phyloP scores from a whole-genome alignment of 345 rosid genomes.

The Clausena lansium region DNA sequence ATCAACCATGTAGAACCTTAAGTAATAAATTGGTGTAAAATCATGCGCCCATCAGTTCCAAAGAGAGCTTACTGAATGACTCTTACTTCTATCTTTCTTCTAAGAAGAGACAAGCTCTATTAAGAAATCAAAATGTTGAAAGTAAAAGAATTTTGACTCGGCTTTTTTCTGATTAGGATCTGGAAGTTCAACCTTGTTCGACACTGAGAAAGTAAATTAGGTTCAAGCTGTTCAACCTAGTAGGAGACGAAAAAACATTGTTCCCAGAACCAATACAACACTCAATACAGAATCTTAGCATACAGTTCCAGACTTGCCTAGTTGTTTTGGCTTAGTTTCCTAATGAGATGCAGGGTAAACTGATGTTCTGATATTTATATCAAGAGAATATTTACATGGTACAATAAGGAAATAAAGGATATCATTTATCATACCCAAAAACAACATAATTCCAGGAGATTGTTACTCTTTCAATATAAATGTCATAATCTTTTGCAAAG shows the following conservation, averaged over 20 bases:
- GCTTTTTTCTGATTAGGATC: background rate
- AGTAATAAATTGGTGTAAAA: background rate
- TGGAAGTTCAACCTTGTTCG: background rate
- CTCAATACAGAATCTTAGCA: too few species aligned
- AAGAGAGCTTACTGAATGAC: background rate
- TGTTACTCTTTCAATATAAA: background rate
- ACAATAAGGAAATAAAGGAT: background rate
- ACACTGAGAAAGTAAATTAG: background rate
- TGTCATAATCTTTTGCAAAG: background rate
- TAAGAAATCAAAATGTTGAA: background rate
- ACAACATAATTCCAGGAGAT: background rate
- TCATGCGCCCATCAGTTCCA: background rate
- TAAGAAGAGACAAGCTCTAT: background rate
- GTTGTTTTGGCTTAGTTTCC: background rate
- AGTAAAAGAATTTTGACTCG: too few species aligned
- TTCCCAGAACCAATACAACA: background rate
- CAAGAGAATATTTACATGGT: background rate
- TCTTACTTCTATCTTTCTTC: conserved; percentile 1
- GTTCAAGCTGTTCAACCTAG: too few species aligned
- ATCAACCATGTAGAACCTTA: background rate
- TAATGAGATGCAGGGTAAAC: background rate
- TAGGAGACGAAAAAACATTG: background rate
- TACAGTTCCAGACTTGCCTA: background rate
- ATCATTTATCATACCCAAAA: background rate
- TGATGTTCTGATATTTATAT: background rate